Evolutionary conservation across 164 flowering plant species (phyloP).

Genomic region (Sextonia rubra): DNA sequence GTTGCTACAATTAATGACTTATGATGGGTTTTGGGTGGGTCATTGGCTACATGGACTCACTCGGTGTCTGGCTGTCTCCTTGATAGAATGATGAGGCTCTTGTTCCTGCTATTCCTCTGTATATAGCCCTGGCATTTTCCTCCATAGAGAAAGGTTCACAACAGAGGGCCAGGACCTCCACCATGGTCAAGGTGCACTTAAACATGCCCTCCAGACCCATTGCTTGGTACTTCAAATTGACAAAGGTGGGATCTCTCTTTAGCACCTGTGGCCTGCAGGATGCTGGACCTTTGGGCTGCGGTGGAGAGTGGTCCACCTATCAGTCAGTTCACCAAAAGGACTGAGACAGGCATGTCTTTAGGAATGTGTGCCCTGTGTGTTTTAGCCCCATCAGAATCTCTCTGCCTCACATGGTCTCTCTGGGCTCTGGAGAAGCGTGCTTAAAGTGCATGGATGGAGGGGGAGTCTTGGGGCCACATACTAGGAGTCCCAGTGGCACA

Average conservation of each 20-base stretch:
- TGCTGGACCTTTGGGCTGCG: slow-evolving; percentile 12
- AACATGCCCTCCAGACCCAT: slow-evolving; percentile 18
- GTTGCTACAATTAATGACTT: slow-evolving; percentile 22
- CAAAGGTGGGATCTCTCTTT: slow-evolving; percentile 31
- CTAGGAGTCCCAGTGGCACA: not conserved
- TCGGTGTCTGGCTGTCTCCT: slow-evolving; percentile 49
- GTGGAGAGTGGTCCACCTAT: slow-evolving; percentile 13
- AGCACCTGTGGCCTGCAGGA: slow-evolving; percentile 19
- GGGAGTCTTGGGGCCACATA: not conserved
- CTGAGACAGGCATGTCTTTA: not conserved
- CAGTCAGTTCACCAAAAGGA: no score
- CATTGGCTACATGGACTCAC: slow-evolving; percentile 36
- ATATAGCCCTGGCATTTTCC: not conserved
- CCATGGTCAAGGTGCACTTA: slow-evolving; percentile 4
- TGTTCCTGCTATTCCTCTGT: not conserved
- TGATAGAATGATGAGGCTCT: slow-evolving; percentile 17
- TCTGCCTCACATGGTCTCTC: not conserved
- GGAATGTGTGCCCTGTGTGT: no score
- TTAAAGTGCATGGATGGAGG: not conserved
- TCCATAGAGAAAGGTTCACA: not conserved
- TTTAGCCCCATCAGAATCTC: not conserved
- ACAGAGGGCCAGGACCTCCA: not conserved
- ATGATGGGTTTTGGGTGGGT: slow-evolving; percentile 31
- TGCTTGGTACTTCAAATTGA: slow-evolving; percentile 37
- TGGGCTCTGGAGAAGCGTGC: slow-evolving; percentile 4